Percentiles rank a stretch among this genome's conserved stretches.
Conservation (phyloP, 2,329 filamentous ascomycete genomes). For the Lasiodiplodia gonubiensis region DNA sequence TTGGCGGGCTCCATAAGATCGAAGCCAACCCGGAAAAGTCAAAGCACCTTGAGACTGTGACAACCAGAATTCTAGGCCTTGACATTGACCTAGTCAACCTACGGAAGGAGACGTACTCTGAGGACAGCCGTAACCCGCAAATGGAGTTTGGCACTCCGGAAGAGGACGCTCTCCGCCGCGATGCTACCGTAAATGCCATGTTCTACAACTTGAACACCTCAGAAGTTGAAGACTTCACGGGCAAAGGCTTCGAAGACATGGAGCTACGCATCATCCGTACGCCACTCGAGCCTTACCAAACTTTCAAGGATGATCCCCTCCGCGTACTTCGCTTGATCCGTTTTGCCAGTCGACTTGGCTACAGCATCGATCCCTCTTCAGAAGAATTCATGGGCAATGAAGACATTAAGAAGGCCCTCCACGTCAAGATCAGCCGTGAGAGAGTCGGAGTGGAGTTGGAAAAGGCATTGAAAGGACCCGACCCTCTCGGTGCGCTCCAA, state of each 20-base stretch:
- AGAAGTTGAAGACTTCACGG: slow-evolving; percentile 83
- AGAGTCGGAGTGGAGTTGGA: slow-evolving; percentile 85
- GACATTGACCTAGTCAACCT: slow-evolving; percentile 96
- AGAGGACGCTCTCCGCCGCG: slow-evolving; percentile 86
- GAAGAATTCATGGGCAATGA: slow-evolving; percentile 75
- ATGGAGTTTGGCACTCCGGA: slow-evolving; percentile 93
- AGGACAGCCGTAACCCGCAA: slow-evolving; percentile 86
- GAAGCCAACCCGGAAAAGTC: slow-evolving; percentile 93
- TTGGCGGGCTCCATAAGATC: slow-evolving; percentile 84
- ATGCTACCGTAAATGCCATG: slow-evolving; percentile 93
- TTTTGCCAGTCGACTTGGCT: slow-evolving; percentile 84
- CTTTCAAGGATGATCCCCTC: slow-evolving; percentile 92
- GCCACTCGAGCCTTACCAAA: slow-evolving; percentile 85
- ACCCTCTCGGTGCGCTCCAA: slow-evolving; percentile 66
- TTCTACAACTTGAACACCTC: slow-evolving; percentile 91
- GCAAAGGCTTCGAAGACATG: slow-evolving; percentile 76
- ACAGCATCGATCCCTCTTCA: slow-evolving; percentile 74
- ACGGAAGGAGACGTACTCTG: slow-evolving; percentile 85
- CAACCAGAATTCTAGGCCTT: slow-evolving; percentile 80
- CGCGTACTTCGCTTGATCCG: slow-evolving; percentile 85
- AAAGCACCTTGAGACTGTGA: slow-evolving; percentile 92
- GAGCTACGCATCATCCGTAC: slow-evolving; percentile 75
- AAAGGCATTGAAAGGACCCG: slow-evolving; percentile 78
- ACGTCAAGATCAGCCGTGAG: slow-evolving; percentile 88
- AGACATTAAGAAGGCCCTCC: slow-evolving; percentile 80